phyloP scores from a whole-genome alignment of 345 rosid species.

The Angophora floribunda region DNA sequence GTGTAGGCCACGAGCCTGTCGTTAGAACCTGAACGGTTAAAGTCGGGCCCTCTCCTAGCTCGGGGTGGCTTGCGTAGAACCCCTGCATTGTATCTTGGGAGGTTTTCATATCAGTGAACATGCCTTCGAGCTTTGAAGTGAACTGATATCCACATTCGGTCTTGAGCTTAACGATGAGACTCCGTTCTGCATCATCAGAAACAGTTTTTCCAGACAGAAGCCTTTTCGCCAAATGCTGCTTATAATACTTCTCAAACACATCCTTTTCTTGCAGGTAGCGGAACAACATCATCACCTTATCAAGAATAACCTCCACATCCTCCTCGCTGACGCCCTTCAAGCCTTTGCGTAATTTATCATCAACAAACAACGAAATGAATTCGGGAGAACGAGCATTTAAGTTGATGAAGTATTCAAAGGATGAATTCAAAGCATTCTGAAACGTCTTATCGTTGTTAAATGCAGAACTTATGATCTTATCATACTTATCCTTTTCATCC shows the following conservation, averaged over 20 bases:
- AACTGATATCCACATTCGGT: conserved; percentile 98
- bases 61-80: conserved; percentile 61
- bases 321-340: conserved; percentile 84
- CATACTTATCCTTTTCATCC: conserved; percentile 91
- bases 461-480: conserved; percentile 55
- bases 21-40: conserved; percentile 92
- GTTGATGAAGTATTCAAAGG: conserved; percentile 90
- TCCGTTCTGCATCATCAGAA: conserved; percentile 94
- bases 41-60: conserved; percentile 80
- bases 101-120: conserved; percentile 99
- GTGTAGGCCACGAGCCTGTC: conserved; percentile 98
- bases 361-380: conserved; percentile 88
- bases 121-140: conserved; percentile 95
- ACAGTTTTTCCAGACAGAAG: conserved; percentile 88
- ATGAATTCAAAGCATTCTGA: conserved; percentile 91
- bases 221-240: conserved; percentile 96
- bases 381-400: conserved; percentile 93
- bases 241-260: conserved; percentile 94
- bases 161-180: conserved; percentile 92
- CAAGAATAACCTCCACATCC: conserved; percentile 88
- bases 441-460: conserved; percentile 86
- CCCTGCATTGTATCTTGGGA: conserved; percentile 93
- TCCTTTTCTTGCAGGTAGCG: conserved; percentile 99
- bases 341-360: conserved; percentile 92
- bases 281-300: conserved; percentile 99